phyloP scores from a whole-genome alignment of 2,329 filamentous ascomycete genomes.

The Sporothrix inflata region DNA sequence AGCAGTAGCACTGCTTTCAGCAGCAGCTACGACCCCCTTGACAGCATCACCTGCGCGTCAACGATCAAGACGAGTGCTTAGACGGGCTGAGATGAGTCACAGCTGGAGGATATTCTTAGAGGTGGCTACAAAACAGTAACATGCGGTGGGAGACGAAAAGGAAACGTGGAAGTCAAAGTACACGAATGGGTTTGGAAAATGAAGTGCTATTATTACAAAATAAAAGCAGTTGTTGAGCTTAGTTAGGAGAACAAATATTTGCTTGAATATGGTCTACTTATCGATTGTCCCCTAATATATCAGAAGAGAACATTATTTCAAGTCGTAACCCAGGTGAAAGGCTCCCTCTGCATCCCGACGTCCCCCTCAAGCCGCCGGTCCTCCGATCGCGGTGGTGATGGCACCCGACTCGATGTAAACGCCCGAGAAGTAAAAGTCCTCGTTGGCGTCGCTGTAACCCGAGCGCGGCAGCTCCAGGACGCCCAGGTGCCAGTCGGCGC shows the following conservation, averaged over 20 bases:
- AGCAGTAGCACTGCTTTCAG: not conserved
- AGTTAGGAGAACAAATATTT: not conserved
- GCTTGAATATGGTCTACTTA: not conserved
- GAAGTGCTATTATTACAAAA: not conserved
- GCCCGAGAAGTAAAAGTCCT: conserved; percentile 74
- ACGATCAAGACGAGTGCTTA: not conserved
- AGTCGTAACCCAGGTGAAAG: too few relatives aligned
- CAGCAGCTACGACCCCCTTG: not conserved
- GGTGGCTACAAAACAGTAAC: too few relatives aligned
- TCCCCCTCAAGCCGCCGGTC: conserved; percentile 30
- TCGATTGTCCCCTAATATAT: not conserved
- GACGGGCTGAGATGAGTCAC: not conserved
- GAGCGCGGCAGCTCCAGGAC: conserved; percentile 65
- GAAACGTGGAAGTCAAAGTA: not conserved
- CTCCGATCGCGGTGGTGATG: conserved; percentile 39
- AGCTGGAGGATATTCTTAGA: not conserved
- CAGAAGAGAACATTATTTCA: too few relatives aligned
- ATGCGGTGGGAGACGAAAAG: not conserved
- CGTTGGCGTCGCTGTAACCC: conserved; percentile 56
- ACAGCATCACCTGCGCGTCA: conserved; percentile 16
- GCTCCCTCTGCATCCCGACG: not conserved
- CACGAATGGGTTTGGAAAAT: not conserved
- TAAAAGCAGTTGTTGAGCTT: not conserved
- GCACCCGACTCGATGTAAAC: conserved; percentile 68
- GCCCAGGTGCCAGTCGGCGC: conserved; percentile 73